These are phyloP conservation scores for Neospora caninum DNA, from an alignment of 169 alveolate species.

Conservation along the genomic window DNA sequence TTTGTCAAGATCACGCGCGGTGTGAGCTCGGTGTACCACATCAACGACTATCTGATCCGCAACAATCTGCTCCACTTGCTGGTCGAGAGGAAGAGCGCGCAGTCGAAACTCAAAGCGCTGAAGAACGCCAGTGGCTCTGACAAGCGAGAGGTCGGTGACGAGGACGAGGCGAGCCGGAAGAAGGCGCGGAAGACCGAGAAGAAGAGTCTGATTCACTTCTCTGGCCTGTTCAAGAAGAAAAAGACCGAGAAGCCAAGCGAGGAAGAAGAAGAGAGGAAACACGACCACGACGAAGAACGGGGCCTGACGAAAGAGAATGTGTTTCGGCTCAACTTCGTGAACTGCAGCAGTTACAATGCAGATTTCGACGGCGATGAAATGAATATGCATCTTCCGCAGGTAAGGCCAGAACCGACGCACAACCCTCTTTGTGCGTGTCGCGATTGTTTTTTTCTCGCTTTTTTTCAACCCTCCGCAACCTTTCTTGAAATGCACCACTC, in stretches of 20 bases:
- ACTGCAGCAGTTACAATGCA: constrained; percentile 99
- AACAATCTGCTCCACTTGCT: background rate
- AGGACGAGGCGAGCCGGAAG: background rate
- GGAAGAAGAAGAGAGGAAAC: background rate
- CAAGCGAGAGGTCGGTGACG: background rate
- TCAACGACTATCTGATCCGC: constrained; percentile 1
- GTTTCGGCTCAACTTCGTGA: constrained; percentile 97
- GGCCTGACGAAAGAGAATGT: constrained; percentile 86
- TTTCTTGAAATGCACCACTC: no score
- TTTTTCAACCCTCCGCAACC: no score
- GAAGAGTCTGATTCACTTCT: background rate
- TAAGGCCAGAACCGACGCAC: background rate
- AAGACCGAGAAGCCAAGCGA: background rate
- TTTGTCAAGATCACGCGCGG: constrained; percentile 75
- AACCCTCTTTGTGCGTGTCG: background rate
- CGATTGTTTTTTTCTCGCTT: background rate
- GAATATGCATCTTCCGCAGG: constrained; percentile 97
- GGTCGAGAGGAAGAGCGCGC: background rate
- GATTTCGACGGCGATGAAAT: constrained; percentile 99
- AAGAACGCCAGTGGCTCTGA: background rate
- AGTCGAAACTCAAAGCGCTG: background rate
- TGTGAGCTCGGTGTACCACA: background rate
- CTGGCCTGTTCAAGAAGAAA: background rate
- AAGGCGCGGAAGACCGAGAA: background rate
- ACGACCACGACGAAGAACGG: background rate